Evolutionary conservation across 2,329 filamentous ascomycete genomes (phyloP).

Genomic region (Botryotinia calthae): DNA sequence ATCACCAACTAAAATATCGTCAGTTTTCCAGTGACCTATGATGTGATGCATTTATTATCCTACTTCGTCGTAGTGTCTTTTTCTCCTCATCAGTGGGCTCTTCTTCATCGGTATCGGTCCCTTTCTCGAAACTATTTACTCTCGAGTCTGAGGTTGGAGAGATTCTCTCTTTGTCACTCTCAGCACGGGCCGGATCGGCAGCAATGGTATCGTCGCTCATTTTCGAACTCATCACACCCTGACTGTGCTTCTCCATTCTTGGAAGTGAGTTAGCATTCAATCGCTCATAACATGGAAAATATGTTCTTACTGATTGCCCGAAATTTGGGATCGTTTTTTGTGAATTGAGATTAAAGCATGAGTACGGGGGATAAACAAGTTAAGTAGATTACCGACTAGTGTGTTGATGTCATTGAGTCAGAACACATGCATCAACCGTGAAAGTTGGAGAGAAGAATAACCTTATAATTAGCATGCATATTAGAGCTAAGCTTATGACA

Average conservation of each 20-base stretch:
- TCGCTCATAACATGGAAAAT: too few species aligned
- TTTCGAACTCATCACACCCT: background rate
- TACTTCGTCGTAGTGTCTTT: background rate
- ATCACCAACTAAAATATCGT: constrained; percentile 12
- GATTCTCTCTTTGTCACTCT: constrained; percentile 4
- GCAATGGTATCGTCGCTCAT: background rate
- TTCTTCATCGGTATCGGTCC: background rate
- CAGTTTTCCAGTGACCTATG: background rate
- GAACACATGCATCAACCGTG: background rate
- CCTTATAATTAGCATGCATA: background rate
- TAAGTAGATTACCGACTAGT: background rate
- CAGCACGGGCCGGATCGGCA: background rate
- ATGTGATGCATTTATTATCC: background rate
- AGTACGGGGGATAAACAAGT: background rate
- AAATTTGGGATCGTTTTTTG: background rate
- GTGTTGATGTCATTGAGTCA: background rate
- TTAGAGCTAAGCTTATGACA: background rate
- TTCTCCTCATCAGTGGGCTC: constrained; percentile 8
- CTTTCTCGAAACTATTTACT: background rate
- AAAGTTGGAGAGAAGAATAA: background rate
- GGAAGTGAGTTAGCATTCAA: background rate
- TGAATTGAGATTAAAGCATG: background rate
- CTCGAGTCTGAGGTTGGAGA: background rate
- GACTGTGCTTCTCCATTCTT: background rate
- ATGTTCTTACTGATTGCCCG: background rate